Evolutionary conservation across 306 rosid genomes (phyloP).

Genomic region (Castanea mollissima): DNA sequence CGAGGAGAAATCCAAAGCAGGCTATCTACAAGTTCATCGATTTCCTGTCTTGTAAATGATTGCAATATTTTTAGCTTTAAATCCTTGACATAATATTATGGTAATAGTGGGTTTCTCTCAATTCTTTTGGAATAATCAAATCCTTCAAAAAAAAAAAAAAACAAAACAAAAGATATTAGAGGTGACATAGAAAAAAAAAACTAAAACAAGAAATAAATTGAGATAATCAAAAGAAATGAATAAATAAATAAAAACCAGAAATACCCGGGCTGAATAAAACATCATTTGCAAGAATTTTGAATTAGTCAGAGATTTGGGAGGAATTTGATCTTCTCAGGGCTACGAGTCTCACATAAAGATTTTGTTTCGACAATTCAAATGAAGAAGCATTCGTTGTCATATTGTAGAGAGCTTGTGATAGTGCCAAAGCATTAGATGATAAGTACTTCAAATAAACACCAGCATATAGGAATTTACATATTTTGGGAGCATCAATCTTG

Average conservation of each 20-base stretch:
- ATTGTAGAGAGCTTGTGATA: neutral
- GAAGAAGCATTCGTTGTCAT: too few relatives aligned
- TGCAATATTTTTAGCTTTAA: neutral
- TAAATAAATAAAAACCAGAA: neutral
- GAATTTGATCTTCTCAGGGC: too few relatives aligned
- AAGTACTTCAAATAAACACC: neutral
- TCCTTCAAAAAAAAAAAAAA: neutral
- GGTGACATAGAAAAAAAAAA: neutral
- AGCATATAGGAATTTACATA: neutral
- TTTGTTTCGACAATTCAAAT: too few relatives aligned
- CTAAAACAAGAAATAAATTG: neutral
- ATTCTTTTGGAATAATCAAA: slow-evolving; percentile 2
- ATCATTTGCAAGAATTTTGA: neutral
- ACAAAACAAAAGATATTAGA: neutral
- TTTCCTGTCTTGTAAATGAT: neutral
- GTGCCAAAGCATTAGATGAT: neutral
- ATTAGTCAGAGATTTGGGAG: neutral
- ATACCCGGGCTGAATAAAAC: neutral
- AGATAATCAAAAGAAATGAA: neutral
- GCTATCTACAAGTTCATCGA: neutral
- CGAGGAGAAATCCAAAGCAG: slow-evolving; percentile 16
- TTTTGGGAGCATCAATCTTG: slow-evolving; percentile 27
- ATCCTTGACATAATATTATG: slow-evolving; percentile 14
- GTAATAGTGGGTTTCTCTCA: neutral
- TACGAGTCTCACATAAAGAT: too few relatives aligned